These are phyloP conservation scores for Phytophthora agathidicida DNA, from an alignment of 352 stramenopile genomes.

Conservation along the genomic window DNA sequence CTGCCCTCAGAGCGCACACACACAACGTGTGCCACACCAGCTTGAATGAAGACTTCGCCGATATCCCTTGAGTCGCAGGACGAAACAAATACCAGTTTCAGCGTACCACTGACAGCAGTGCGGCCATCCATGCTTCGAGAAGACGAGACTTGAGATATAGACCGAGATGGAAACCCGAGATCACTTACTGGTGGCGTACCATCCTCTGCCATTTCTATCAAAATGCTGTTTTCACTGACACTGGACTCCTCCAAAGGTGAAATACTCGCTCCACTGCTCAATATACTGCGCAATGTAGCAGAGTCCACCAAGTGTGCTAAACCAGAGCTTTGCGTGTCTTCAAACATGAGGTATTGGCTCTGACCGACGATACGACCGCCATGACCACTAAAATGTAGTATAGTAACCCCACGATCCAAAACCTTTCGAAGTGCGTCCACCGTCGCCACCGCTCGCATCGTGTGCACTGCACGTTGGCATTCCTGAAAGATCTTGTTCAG, in stretches of 20 bases:
- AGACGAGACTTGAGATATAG: constrained; percentile 19
- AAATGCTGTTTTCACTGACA: constrained; percentile 10
- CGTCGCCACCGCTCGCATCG: constrained; percentile 72
- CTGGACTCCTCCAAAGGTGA: constrained; percentile 15
- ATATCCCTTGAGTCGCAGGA: constrained; percentile 81
- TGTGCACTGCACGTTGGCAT: constrained; percentile 76
- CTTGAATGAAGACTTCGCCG: constrained; percentile 82
- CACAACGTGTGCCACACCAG: constrained; percentile 77
- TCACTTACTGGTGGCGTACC: constrained; percentile 5
- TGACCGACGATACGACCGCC: constrained; percentile 69
- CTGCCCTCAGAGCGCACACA: constrained; percentile 74
- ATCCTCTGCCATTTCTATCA: constrained; percentile 20
- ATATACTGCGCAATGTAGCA: constrained; percentile 59
- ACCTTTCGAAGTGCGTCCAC: constrained; percentile 78
- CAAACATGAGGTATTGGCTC: constrained; percentile 74
- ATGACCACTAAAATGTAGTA: constrained; percentile 83
- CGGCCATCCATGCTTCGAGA: constrained; percentile 39
- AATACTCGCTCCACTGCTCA: constrained; percentile 41
- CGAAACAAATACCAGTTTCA: constrained; percentile 86
- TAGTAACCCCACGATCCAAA: constrained; percentile 75
- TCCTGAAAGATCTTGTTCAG: constrained; percentile 81
- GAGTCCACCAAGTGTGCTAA: constrained; percentile 76
- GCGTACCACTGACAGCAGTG: constrained; percentile 32
- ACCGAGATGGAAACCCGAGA: constrained; percentile 2
- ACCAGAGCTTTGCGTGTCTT: constrained; percentile 72